Conservation (phyloP, 139 green algal species). For the Spirogloea muscicola region DNA sequence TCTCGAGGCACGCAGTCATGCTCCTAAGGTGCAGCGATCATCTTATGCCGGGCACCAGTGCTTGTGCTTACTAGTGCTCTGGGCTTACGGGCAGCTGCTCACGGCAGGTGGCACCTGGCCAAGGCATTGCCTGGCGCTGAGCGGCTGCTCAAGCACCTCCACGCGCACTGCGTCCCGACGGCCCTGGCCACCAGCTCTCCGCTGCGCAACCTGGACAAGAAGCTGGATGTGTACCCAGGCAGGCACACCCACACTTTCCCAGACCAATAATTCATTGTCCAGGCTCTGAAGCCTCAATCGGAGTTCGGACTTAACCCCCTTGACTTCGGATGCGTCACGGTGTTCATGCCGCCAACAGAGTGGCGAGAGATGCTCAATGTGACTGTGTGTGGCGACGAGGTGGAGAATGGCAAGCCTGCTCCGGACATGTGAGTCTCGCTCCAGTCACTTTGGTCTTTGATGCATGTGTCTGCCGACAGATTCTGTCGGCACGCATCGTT, state of each 20-base stretch:
- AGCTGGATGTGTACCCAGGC: slow-evolving; percentile 24
- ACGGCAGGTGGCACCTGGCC: slow-evolving; percentile 59
- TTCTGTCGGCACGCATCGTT: no score
- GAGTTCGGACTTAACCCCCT: no score
- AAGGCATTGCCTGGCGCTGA: slow-evolving; percentile 73
- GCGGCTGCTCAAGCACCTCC: slow-evolving; percentile 72
- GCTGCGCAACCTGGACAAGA: slow-evolving; percentile 6
- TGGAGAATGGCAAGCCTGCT: slow-evolving; percentile 72
- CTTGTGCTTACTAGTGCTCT: neutral
- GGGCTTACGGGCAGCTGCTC: neutral
- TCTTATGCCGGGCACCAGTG: no score
- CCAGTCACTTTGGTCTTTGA: neutral
- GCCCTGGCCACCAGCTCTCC: slow-evolving; percentile 70
- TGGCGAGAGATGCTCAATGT: slow-evolving; percentile 45
- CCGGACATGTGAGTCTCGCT: slow-evolving; percentile 63
- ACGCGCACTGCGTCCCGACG: slow-evolving; percentile 52
- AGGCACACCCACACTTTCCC: no score
- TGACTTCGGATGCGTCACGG: no score
- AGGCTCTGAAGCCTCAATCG: no score
- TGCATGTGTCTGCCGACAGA: no score
- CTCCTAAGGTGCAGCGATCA: no score
- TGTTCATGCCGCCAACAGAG: no score
- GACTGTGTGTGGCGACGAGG: slow-evolving; percentile 70
- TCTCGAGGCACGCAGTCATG: no score
- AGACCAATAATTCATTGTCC: no score